Percentiles rank a stretch among this genome's conserved stretches.
Conservation (phyloP, 1,139 yeast genomes). For the Blastobotrys proliferans region DNA sequence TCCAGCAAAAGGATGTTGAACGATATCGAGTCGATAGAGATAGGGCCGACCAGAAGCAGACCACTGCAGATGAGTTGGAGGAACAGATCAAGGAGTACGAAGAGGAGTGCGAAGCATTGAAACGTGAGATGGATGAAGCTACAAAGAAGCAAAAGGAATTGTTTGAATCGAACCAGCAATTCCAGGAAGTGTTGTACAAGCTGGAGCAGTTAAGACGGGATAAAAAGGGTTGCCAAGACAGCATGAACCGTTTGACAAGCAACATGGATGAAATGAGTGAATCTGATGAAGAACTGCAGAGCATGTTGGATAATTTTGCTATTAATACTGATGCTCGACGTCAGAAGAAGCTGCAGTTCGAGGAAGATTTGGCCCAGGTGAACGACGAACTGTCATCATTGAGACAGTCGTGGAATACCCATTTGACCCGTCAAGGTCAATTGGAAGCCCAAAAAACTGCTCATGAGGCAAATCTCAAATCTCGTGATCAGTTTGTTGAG, state of each 20-base stretch:
- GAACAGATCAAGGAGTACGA: slow-evolving; percentile 45
- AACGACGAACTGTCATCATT: slow-evolving; percentile 26
- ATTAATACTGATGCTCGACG: slow-evolving; percentile 41
- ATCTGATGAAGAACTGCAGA: slow-evolving; percentile 47
- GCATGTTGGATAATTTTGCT: slow-evolving; percentile 53
- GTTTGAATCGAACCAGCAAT: slow-evolving; percentile 76
- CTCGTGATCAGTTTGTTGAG: slow-evolving; percentile 9
- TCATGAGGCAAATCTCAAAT: slow-evolving; percentile 22
- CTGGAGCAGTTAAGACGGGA: slow-evolving; percentile 55
- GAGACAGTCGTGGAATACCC: slow-evolving; percentile 40
- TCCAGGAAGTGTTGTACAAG: slow-evolving; percentile 66
- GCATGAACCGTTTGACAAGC: slow-evolving; percentile 45
- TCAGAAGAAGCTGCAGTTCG: slow-evolving; percentile 16
- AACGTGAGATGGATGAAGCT: slow-evolving; percentile 47
- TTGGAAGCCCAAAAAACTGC: slow-evolving; percentile 47
- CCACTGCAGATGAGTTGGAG: slow-evolving; percentile 45
- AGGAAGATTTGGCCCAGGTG: slow-evolving; percentile 13
- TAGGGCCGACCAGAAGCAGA: slow-evolving; percentile 58
- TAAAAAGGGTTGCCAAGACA: slow-evolving; percentile 41
- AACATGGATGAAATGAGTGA: slow-evolving; percentile 45
- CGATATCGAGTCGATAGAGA: slow-evolving; percentile 71
- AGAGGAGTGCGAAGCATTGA: slow-evolving; percentile 48
- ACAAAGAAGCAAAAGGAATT: slow-evolving; percentile 59
- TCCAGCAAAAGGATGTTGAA: slow-evolving; percentile 72
- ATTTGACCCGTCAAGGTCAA: slow-evolving; percentile 55